Evolutionary conservation across 2,329 filamentous ascomycete species (phyloP).

Genomic region (Coniella lustricola): DNA sequence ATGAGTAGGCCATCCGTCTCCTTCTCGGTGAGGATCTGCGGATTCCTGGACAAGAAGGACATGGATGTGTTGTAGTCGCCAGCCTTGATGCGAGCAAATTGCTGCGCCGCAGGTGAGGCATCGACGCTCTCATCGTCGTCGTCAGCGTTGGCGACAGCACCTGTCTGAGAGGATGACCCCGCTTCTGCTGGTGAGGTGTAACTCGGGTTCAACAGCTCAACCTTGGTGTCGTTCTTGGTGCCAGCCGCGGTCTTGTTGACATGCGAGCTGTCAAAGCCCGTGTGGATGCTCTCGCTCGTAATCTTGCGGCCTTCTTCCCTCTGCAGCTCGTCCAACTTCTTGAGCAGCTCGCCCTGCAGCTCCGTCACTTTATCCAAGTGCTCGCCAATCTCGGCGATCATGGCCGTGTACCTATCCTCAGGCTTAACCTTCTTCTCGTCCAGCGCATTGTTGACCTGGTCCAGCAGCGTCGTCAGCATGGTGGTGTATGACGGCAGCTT

Average conservation of each 20-base stretch:
- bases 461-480: constrained; percentile 96
- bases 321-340: constrained; percentile 74
- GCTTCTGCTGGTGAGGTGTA: constrained; percentile 27
- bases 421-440: constrained; percentile 64
- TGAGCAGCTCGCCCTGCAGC: constrained; percentile 67
- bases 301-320: constrained; percentile 84
- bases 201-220: constrained; percentile 73
- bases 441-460: constrained; percentile 81
- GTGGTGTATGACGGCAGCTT: constrained; percentile 80
- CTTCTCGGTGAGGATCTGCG: constrained; percentile 69
- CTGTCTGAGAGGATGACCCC: constrained; percentile 21
- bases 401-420: constrained; percentile 62
- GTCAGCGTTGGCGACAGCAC: constrained; percentile 27
- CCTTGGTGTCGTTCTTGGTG: constrained; percentile 42
- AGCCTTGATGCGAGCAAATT: constrained; percentile 72
- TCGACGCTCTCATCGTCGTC: constrained; percentile 68
- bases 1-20: constrained; percentile 89
- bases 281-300: constrained; percentile 82
- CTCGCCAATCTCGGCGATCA: constrained; percentile 68
- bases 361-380: constrained; percentile 73
- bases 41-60: constrained; percentile 72
- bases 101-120: constrained; percentile 68
- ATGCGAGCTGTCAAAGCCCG: constrained; percentile 82
- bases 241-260: constrained; percentile 54
- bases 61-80: constrained; percentile 68